A percentile compares a stretch with the other conserved stretches of the same genome.
phyloP scores from a whole-genome alignment of 2,329 filamentous ascomycete species.

The Pochonia chlamydosporia region DNA sequence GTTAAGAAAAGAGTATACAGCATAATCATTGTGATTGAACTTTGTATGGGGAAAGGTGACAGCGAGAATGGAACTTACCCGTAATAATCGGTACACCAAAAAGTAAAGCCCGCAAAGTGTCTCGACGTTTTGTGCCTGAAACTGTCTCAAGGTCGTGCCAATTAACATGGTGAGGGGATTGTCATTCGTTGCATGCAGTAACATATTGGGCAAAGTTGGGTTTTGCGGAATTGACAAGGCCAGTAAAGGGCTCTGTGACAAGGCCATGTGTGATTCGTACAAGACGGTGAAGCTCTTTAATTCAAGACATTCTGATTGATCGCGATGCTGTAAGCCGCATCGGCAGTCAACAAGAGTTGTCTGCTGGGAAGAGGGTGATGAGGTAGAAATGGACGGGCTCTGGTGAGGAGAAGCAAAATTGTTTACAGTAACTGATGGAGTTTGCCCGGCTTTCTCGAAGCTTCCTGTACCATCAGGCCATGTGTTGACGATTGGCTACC shows the following conservation, averaged over 20 bases:
- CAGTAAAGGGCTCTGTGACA: conserved; percentile 14
- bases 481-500: neutral
- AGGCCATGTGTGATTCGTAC: conserved; percentile 17
- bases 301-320: conserved; percentile 17
- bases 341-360: conserved; percentile 16
- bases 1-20: neutral
- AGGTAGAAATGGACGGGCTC: neutral
- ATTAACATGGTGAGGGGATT: conserved; percentile 16
- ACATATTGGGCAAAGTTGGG: conserved; percentile 16
- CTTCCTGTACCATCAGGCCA: neutral
- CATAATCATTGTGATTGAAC: too few relatives aligned
- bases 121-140: conserved; percentile 16
- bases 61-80: conserved; percentile 10
- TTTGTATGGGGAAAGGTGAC: too few relatives aligned
- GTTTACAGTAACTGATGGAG: neutral
- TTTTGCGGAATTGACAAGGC: conserved; percentile 15
- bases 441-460: neutral
- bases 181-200: conserved; percentile 16
- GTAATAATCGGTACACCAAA: conserved; percentile 17
- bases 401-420: neutral
- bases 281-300: conserved; percentile 18
- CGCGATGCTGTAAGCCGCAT: conserved; percentile 19
- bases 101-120: conserved; percentile 19
- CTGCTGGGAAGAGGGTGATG: conserved; percentile 9
- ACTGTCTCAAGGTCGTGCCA: conserved; percentile 17